Conservation (phyloP, 2,329 filamentous ascomycete species). For the Onygena corvina region DNA sequence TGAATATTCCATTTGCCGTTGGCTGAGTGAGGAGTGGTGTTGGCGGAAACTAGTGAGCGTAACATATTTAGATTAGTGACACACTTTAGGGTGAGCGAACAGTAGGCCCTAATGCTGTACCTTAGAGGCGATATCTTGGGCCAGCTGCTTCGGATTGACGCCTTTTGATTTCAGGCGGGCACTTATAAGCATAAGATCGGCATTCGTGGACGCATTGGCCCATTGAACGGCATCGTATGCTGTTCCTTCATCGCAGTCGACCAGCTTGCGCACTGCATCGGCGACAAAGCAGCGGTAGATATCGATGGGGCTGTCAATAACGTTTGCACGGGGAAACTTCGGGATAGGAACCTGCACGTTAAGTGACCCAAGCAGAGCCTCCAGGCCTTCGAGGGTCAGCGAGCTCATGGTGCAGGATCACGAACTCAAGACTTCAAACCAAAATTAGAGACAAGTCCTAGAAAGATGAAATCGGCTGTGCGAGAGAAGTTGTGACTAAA, state of each 20-base stretch:
- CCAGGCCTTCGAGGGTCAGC: background rate
- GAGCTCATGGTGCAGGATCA: too few species aligned
- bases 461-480: too few species aligned
- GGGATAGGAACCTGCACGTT: background rate
- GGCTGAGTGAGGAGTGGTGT: constrained; percentile 63
- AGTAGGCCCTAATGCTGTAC: constrained; percentile 26
- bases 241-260: constrained; percentile 56
- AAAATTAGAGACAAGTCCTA: too few species aligned
- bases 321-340: background rate
- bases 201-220: constrained; percentile 69
- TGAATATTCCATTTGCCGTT: constrained; percentile 52
- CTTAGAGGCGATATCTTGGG: constrained; percentile 50
- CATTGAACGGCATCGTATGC: constrained; percentile 67
- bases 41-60: constrained; percentile 51
- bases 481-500: too few species aligned
- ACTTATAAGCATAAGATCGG: constrained; percentile 65
- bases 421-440: too few species aligned
- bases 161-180: constrained; percentile 67
- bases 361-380: background rate
- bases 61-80: background rate
- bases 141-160: constrained; percentile 52
- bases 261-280: constrained; percentile 53
- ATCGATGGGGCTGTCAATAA: constrained; percentile 54
- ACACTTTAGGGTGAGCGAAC: background rate
- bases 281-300: constrained; percentile 69